phyloP scores from a whole-genome alignment of 2,329 filamentous ascomycete species.

The Cytospora chrysosperma region DNA sequence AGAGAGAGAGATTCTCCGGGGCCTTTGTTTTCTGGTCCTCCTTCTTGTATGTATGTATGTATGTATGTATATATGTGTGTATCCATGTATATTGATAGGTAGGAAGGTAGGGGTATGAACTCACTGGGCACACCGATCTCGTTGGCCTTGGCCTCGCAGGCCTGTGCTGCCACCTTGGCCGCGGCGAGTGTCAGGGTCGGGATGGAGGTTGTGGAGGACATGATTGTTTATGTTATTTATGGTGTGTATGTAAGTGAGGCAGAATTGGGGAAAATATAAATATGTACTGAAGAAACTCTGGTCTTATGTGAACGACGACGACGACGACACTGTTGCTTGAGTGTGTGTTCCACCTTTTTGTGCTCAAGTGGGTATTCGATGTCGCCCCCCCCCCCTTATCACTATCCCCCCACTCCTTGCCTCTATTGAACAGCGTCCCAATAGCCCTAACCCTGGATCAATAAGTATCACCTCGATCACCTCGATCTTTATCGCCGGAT shows the following conservation, averaged over 20 bases:
- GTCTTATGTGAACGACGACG: too few species aligned
- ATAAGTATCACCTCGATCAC: background rate
- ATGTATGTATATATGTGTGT: background rate
- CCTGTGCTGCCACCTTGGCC: conserved; percentile 8
- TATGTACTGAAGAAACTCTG: too few species aligned
- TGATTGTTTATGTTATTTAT: background rate
- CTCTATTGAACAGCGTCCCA: background rate
- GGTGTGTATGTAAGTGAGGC: too few species aligned
- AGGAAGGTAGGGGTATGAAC: background rate
- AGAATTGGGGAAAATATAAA: too few species aligned
- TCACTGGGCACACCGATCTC: conserved; percentile 11
- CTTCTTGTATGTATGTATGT: too few species aligned
- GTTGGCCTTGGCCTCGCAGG: conserved; percentile 13
- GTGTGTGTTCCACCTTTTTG: too few species aligned
- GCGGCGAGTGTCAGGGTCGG: conserved; percentile 13
- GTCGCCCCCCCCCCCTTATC: too few species aligned
- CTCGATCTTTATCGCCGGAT: background rate
- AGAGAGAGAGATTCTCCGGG: too few species aligned
- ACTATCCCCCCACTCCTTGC: too few species aligned
- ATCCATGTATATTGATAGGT: background rate
- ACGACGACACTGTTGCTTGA: too few species aligned
- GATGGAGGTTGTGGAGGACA: conserved; percentile 9
- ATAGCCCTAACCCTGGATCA: background rate
- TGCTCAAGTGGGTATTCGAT: background rate
- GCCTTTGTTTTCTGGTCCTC: too few species aligned